These are phyloP conservation scores for Lasiodiplodia sp. DNA, from an alignment of 2,329 filamentous ascomycete species.

Conservation along the genomic window DNA sequence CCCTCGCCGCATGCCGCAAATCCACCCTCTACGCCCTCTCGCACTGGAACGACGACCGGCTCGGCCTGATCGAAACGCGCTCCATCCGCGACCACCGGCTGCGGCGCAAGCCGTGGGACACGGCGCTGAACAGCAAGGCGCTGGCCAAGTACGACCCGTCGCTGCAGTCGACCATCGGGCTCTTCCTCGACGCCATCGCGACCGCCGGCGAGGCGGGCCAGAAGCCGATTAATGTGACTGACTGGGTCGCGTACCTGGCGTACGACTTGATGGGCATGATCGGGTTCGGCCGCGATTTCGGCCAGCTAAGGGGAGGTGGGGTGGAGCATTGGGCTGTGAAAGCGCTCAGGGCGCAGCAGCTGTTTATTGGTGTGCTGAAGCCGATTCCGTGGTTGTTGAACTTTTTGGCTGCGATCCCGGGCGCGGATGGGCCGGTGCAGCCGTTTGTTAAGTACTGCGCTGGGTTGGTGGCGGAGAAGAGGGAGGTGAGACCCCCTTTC, in stretches of 20 bases:
- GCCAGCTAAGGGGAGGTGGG: constrained; percentile 49
- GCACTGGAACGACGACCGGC: constrained; percentile 34
- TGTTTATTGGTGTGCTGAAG: constrained; percentile 11
- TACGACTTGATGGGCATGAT: constrained; percentile 61
- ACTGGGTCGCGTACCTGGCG: constrained; percentile 51
- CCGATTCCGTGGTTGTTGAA: constrained; percentile 24
- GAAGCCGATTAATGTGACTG: constrained; percentile 38
- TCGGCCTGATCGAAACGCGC: constrained; percentile 40
- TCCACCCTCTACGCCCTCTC: constrained; percentile 13
- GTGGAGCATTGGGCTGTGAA: constrained; percentile 52
- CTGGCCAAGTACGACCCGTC: constrained; percentile 10
- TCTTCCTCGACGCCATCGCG: constrained; percentile 5
- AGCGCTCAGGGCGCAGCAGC: constrained; percentile 43
- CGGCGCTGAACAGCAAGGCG: constrained; percentile 40
- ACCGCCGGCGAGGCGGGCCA: constrained; percentile 50
- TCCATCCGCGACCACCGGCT: constrained; percentile 41
- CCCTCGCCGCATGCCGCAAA: constrained; percentile 11
- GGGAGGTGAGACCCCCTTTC: not conserved
- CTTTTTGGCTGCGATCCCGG: not conserved
- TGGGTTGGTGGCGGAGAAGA: constrained; percentile 24
- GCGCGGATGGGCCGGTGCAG: constrained; percentile 1
- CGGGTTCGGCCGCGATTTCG: constrained; percentile 51
- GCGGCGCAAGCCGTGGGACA: constrained; percentile 45
- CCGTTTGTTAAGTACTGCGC: constrained; percentile 15
- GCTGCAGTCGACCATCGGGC: not conserved